Conservation (phyloP, 306 rosid genomes). For the Calophaca sinica region DNA sequence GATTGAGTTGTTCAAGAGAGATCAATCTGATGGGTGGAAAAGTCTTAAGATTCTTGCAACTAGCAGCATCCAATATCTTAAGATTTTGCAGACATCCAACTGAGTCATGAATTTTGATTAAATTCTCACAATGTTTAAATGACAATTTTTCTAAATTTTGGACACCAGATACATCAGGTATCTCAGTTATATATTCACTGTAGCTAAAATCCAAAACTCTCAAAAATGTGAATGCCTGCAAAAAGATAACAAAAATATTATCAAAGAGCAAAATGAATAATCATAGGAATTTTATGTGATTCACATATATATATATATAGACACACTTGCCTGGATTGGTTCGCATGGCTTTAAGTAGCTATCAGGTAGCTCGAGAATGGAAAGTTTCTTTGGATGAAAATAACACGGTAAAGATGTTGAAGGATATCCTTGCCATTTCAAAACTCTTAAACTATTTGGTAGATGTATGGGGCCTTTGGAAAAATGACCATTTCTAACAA, state of each 20-base stretch:
- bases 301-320: background rate
- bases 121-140: background rate
- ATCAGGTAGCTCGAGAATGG: constrained; percentile 16
- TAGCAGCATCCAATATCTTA: background rate
- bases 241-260: background rate
- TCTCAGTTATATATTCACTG: background rate
- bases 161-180: constrained; percentile 11
- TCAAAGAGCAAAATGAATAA: background rate
- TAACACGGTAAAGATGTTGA: background rate
- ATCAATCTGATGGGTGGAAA: background rate
- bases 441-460: constrained; percentile 18
- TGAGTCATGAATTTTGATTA: background rate
- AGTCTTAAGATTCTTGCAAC: background rate
- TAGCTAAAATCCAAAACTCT: background rate
- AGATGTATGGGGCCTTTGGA: constrained; percentile 15
- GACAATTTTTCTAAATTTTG: constrained; percentile 12
- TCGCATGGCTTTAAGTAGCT: background rate
- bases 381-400: constrained; percentile 3
- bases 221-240: background rate
- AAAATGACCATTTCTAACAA: constrained; percentile 22
- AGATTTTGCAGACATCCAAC: background rate
- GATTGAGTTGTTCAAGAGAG: no score
- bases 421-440: constrained; percentile 22
- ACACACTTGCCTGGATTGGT: constrained; percentile 5
- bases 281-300: background rate